phyloP scores from a whole-genome alignment of 1,284 basidiomycete genomes.

The Ganoderma multipileum region DNA sequence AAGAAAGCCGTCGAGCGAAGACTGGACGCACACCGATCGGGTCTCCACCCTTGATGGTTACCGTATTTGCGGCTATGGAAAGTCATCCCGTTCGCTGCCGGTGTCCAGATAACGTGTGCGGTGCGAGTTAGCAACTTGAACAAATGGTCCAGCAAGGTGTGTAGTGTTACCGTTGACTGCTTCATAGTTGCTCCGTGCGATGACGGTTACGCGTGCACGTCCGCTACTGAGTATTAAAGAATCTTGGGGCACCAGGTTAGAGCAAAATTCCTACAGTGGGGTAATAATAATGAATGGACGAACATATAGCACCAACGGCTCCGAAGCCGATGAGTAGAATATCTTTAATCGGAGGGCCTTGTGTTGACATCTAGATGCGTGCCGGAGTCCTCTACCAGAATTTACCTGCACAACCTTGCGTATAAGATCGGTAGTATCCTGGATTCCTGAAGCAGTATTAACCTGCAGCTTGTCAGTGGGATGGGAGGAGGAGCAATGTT shows the following conservation, averaged over 20 bases:
- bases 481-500: background rate
- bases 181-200: conserved; percentile 78
- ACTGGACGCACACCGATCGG: conserved; percentile 59
- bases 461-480: too few species aligned
- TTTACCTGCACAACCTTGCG: too few species aligned
- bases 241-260: conserved; percentile 59
- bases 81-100: conserved; percentile 56
- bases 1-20: background rate
- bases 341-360: conserved; percentile 44
- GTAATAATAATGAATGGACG: conserved; percentile 27
- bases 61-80: conserved; percentile 69
- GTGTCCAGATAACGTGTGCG: background rate
- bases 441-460: background rate
- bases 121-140: background rate
- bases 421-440: background rate
- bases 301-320: conserved; percentile 64
- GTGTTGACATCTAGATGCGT: background rate
- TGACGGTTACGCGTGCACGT: conserved; percentile 71
- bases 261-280: background rate
- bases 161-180: conserved; percentile 53
- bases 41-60: conserved; percentile 62
- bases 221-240: conserved; percentile 69
- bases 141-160: background rate
- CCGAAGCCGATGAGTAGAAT: conserved; percentile 65
- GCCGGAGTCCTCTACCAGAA: too few species aligned